These are phyloP conservation scores for Lentinula aciculospora DNA, from an alignment of 768 basidiomycete genomes.

Conservation along the genomic window DNA sequence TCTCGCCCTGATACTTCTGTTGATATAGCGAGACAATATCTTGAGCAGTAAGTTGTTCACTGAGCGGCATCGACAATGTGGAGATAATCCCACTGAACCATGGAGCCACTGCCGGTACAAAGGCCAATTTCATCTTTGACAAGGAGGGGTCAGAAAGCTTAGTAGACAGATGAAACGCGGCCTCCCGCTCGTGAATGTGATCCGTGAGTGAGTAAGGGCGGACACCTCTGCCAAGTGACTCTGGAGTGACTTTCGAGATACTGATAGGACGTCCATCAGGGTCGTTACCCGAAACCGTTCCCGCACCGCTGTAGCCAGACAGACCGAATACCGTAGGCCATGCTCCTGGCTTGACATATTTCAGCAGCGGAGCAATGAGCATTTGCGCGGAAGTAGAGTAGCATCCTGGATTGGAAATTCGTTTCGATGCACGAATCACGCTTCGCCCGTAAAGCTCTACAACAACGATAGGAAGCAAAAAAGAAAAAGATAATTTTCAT, in stretches of 20 bases:
- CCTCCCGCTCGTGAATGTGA: constrained; percentile 98
- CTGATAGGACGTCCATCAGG: constrained; percentile 67
- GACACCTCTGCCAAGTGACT: constrained; percentile 69
- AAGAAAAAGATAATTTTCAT: constrained; percentile 15
- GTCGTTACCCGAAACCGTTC: constrained; percentile 71
- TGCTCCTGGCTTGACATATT: constrained; percentile 53
- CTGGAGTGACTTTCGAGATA: constrained; percentile 75
- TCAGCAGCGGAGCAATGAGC: constrained; percentile 83
- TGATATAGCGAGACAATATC: constrained; percentile 74
- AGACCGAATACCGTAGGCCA: constrained; percentile 87
- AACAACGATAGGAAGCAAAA: constrained; percentile 8
- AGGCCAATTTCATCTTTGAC: constrained; percentile 57
- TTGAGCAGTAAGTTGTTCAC: constrained; percentile 55
- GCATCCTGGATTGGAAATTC: constrained; percentile 97
- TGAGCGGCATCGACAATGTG: constrained; percentile 78
- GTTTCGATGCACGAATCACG: constrained; percentile 60
- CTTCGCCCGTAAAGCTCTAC: constrained; percentile 85
- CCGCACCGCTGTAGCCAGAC: constrained; percentile 94
- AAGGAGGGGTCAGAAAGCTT: constrained; percentile 34
- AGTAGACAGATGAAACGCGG: constrained; percentile 72
- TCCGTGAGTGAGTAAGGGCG: constrained; percentile 89
- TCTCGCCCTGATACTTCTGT: constrained; percentile 71
- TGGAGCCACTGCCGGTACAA: constrained; percentile 81
- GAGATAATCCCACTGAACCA: constrained; percentile 98
- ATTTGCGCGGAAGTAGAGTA: constrained; percentile 93